Evolutionary conservation across 495 filamentous ascomycete species (phyloP), one percentile per base, ranked within the genome.

Genomic region (Aspergillus ellipticus): DNA sequence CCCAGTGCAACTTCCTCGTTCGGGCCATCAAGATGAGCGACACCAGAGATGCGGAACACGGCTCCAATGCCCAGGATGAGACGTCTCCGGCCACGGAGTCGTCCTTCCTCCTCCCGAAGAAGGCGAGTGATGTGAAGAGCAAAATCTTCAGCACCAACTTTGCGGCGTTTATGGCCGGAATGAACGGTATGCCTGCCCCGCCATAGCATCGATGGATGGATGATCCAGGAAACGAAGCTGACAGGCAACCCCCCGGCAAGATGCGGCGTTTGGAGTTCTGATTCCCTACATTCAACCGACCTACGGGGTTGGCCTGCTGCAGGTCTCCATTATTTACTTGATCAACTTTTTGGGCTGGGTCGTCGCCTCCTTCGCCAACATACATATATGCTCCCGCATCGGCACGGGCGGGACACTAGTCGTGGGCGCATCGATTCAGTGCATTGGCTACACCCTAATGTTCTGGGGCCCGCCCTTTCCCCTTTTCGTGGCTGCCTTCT

Each of bases 131-230:
- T 16, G 61, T 62, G 3, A 54, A 60, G 22, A 54, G 51, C n/a
- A 80, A 74, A 55, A 65, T 83, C n/a, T 16, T 77, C 46, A 75
- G 72, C 53, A 72, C 78, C 2, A 76, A 72, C 6, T 79, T 78
- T 63, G 77, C 75, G 1, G 80, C 79, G 63, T 78, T 85, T 58
- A 71, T 75, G 24, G 78, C 78, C 5, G 80, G 80, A 11, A 64
- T 77, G 50, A 82, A 81, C 52, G 61, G 64, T 67, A 53, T 7
- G 48, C 11, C 21, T 47, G 20, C 28, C 33, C n/a, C 7, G 35
- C 21, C 41, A n/a, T n/a, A 29, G 19, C 20, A 9, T 49, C 19
- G 28, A 49, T 22, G n/a, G 43, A 47, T 28, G 0, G 17, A 35
- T 19, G 17, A 15, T 37, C 15, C 16, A 33, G 6, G 8, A 45